Evolutionary conservation across 805 yeast genomes (phyloP), one percentile per base, ranked within the genome.

Genomic region (Kodamaea hsintzibuensis): DNA sequence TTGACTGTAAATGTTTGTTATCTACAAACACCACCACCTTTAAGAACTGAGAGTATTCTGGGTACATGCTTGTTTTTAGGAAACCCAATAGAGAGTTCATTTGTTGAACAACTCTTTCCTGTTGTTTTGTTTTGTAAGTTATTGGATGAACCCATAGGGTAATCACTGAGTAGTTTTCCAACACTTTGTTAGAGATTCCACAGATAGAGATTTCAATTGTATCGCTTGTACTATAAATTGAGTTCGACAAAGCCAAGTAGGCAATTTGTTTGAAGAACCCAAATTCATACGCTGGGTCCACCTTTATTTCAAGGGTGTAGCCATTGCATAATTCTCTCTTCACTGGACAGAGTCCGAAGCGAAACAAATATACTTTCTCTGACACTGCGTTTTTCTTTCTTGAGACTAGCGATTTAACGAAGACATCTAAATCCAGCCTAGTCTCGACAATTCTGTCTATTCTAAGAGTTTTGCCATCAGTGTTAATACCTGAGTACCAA

Each of bases 301-400:
- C 51, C 17, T 52, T 50, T 9, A 57, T 25, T 22, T 57, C 60
- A n/a, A 51, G 37, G 6, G 60, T 57, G 30, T 52, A 53, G n/a
- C 60, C 60, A 12, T 37, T n/a, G n/a, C 42, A 40, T 19, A 53
- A 17, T 5, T 35, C 30, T 7, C 35, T 40, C 39, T 52, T 53
- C 9, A 22, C 18, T 1, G 60, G 60, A 18, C 37, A 22, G 10
- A 55, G 30, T 6, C 57, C 57, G 17, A 47, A 49, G 40, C 54
- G 52, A 37, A 57, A 55, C 12, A 57, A 33, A 14, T 16, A 42
- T 4, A 55, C 7, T 13, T 51, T 54, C 14, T 18, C 49, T 17
- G 43, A 4, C n/a, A 25, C 10, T 4, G n/a, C 30, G 4, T 13
- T 14, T 3, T 7, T 47, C 42, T 13, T 42, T 42, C 18, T 46